These are phyloP conservation scores for Fusarium tanahbumbuense DNA, from an alignment of 2,329 filamentous ascomycete genomes.

Conservation along the genomic window DNA sequence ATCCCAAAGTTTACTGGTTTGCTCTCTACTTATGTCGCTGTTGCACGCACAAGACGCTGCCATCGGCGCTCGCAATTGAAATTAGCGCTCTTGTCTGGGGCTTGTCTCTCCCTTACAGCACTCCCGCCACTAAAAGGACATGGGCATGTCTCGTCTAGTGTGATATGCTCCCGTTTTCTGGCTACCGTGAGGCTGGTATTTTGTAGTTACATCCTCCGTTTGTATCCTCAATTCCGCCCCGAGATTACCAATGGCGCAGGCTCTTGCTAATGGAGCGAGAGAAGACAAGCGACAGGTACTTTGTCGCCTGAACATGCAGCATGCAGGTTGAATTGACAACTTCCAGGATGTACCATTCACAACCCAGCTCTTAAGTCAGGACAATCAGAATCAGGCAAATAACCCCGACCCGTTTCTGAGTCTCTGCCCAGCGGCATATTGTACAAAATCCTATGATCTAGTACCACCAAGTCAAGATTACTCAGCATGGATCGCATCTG, in stretches of 20 bases:
- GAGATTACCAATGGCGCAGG: neutral
- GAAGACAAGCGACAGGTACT: neutral
- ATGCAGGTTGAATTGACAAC: neutral
- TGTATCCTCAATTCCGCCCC: neutral
- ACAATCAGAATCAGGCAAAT: neutral
- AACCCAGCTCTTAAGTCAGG: neutral
- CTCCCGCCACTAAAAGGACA: neutral
- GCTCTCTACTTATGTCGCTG: neutral
- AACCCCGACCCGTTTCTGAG: rapidly evolving
- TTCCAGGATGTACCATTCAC: neutral
- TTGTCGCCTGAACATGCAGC: rapidly evolving
- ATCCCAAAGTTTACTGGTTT: neutral
- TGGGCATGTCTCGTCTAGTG: neutral
- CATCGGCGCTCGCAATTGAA: neutral
- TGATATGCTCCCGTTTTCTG: too few species aligned
- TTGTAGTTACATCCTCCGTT: too few species aligned
- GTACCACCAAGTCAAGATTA: neutral
- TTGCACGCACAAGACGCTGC: neutral
- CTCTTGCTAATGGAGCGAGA: neutral
- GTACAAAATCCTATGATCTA: neutral
- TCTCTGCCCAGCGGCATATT: neutral
- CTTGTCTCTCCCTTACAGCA: neutral
- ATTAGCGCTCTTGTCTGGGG: too few species aligned
- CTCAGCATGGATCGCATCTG: neutral
- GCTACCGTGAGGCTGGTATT: too few species aligned